Conservation (phyloP, 106 monocot genomes). For the Acorus calamus region DNA sequence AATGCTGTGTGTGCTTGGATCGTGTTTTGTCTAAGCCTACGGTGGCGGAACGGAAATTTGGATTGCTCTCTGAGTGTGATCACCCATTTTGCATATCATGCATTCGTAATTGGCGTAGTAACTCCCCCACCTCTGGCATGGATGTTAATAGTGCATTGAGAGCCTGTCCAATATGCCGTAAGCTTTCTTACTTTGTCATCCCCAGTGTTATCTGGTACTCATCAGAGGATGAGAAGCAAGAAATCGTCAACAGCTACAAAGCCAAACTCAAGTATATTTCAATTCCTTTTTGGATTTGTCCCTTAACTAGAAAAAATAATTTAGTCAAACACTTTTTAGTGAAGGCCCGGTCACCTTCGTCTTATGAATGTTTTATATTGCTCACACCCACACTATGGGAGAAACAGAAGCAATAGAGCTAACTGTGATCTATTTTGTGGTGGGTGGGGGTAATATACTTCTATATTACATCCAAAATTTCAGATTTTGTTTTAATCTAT, state of each 20-base stretch:
- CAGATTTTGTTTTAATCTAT: no score
- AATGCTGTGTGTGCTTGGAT: constrained; percentile 92
- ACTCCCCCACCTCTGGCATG: constrained; percentile 79
- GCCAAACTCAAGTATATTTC: constrained; percentile 64
- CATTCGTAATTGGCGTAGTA: constrained; percentile 90
- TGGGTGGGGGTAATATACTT: no score
- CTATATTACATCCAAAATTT: no score
- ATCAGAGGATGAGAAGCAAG: constrained; percentile 74
- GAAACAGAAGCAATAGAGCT: no score
- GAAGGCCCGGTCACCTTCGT: no score
- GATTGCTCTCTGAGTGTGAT: constrained; percentile 93
- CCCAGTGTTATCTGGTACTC: constrained; percentile 97
- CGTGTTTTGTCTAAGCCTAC: constrained; percentile 81
- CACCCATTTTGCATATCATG: constrained; percentile 96
- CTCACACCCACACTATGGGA: no score
- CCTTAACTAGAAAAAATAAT: no score
- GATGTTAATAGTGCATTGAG: constrained; percentile 77
- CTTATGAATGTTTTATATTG: no score
- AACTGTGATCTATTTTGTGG: no score
- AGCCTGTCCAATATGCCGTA: constrained; percentile 89
- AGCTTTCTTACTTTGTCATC: constrained; percentile 91
- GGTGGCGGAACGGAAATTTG: constrained; percentile 86
- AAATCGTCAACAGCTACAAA: constrained; percentile 82
- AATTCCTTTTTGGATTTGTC: background rate
- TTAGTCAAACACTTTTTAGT: no score